Conservation (phyloP, 2,329 filamentous ascomycete genomes). For the Paraconiothyrium sp. region DNA sequence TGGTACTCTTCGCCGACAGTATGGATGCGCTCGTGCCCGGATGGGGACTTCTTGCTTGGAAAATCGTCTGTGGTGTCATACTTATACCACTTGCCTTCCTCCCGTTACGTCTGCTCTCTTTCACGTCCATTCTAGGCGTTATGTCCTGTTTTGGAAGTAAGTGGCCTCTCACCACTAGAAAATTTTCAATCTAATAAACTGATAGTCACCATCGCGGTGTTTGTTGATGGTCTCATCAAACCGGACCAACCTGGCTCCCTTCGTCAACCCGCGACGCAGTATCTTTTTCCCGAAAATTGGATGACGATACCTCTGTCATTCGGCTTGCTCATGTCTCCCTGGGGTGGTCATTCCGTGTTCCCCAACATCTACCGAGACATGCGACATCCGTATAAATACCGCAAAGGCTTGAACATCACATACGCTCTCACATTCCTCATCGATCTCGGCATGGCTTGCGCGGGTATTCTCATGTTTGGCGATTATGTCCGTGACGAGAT, state of each 20-base stretch:
- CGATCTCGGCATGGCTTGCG: slow-evolving; percentile 81
- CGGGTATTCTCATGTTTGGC: slow-evolving; percentile 94
- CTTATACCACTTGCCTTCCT: slow-evolving; percentile 85
- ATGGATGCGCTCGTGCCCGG: slow-evolving; percentile 80
- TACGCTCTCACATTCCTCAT: slow-evolving; percentile 87
- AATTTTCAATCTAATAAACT: slow-evolving; percentile 35
- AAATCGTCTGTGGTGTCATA: slow-evolving; percentile 80
- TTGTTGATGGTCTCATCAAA: slow-evolving; percentile 88
- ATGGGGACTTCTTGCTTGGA: slow-evolving; percentile 77
- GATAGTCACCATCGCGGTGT: slow-evolving; percentile 81
- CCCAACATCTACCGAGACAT: slow-evolving; percentile 85
- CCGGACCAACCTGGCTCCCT: slow-evolving; percentile 82
- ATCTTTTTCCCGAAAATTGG: slow-evolving; percentile 88
- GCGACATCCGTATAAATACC: slow-evolving; percentile 84
- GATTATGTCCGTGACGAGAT: slow-evolving; percentile 87
- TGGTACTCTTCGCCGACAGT: slow-evolving; percentile 96
- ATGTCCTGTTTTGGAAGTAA: slow-evolving; percentile 86
- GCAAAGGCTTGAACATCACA: slow-evolving; percentile 76
- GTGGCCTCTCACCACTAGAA: slow-evolving; percentile 50
- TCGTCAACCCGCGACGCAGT: slow-evolving; percentile 79
- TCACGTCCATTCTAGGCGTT: slow-evolving; percentile 93
- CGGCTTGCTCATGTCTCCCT: slow-evolving; percentile 86
- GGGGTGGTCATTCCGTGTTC: slow-evolving; percentile 78
- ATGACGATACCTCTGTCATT: slow-evolving; percentile 85
- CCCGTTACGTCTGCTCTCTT: slow-evolving; percentile 83